phyloP scores from a whole-genome alignment of 2,329 filamentous ascomycete genomes.

The Fusarium sp. region DNA sequence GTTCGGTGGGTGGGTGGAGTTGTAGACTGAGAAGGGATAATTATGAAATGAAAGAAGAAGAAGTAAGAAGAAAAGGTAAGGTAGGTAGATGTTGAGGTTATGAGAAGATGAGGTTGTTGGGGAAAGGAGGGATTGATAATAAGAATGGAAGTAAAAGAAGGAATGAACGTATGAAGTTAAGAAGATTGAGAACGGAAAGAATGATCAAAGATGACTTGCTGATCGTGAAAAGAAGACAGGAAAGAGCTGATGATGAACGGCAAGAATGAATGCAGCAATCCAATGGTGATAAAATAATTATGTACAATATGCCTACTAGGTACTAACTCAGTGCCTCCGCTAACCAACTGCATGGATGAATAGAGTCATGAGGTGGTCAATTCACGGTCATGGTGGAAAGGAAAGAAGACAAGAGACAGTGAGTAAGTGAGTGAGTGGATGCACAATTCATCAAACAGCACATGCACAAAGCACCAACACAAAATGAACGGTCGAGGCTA shows the following conservation, averaged over 20 bases:
- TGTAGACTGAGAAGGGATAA: slow-evolving; percentile 37
- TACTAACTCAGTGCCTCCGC: not conserved
- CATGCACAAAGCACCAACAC: slow-evolving; percentile 5
- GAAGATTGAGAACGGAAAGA: slow-evolving; percentile 12
- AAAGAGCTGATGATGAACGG: slow-evolving; percentile 1
- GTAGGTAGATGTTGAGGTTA: not conserved
- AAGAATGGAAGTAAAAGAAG: not conserved
- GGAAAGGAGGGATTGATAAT: not conserved
- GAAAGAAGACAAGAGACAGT: not conserved
- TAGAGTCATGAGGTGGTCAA: slow-evolving; percentile 4
- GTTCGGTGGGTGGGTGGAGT: slow-evolving; percentile 35
- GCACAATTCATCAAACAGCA: not conserved
- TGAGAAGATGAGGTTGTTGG: slow-evolving; percentile 4
- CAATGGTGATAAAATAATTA: not conserved
- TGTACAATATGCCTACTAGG: not conserved
- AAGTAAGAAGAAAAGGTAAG: slow-evolving; percentile 6
- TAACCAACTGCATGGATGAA: slow-evolving; percentile 1
- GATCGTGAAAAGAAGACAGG: not conserved
- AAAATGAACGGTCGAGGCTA: slow-evolving; percentile 23
- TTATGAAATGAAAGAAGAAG: slow-evolving; percentile 36
- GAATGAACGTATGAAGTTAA: not conserved
- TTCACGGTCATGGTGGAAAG: not conserved
- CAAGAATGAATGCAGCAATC: slow-evolving; percentile 1
- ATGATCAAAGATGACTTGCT: not conserved
- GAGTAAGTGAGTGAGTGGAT: not conserved